Evolutionary conservation across 228 moss, liverwort and hornwort species (phyloP).

Genomic region (Sphagnum fallax): DNA sequence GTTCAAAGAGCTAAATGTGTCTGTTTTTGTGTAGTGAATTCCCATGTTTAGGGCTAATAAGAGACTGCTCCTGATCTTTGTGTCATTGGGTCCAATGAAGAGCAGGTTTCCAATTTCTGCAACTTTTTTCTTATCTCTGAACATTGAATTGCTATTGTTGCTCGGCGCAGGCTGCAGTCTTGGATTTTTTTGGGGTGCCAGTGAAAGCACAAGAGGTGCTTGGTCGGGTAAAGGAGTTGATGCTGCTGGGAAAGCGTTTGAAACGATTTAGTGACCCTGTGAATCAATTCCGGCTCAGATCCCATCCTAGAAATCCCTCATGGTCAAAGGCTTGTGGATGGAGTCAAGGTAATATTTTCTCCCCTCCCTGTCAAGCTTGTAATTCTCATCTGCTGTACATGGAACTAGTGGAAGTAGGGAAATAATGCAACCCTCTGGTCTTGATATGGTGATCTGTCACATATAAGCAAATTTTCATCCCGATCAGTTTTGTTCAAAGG

Average conservation of each 20-base stretch:
- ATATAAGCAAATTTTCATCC: too few relatives aligned
- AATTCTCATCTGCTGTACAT: neutral
- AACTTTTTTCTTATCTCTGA: too few relatives aligned
- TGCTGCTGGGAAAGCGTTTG: slow-evolving; percentile 78
- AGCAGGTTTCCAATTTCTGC: too few relatives aligned
- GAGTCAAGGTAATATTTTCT: slow-evolving; percentile 69
- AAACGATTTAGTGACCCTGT: slow-evolving; percentile 87
- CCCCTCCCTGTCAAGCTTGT: neutral
- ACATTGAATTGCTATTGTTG: neutral
- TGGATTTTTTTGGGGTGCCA: slow-evolving; percentile 96
- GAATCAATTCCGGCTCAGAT: slow-evolving; percentile 84
- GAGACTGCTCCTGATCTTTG: too few relatives aligned
- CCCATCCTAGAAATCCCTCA: slow-evolving; percentile 73
- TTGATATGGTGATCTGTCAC: too few relatives aligned
- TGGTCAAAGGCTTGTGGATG: slow-evolving; percentile 94
- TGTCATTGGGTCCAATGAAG: too few relatives aligned
- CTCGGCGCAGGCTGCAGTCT: slow-evolving; percentile 67
- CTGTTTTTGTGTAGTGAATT: too few relatives aligned
- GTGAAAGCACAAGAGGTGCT: slow-evolving; percentile 94
- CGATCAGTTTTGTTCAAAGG: too few relatives aligned
- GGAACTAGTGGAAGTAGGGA: neutral
- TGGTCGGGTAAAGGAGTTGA: slow-evolving; percentile 76
- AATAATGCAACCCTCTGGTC: too few relatives aligned
- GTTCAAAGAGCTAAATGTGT: too few relatives aligned
- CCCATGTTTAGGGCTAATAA: too few relatives aligned